Evolutionary conservation across 805 yeast species (phyloP).

Genomic region (Ogataea haglerorum): DNA sequence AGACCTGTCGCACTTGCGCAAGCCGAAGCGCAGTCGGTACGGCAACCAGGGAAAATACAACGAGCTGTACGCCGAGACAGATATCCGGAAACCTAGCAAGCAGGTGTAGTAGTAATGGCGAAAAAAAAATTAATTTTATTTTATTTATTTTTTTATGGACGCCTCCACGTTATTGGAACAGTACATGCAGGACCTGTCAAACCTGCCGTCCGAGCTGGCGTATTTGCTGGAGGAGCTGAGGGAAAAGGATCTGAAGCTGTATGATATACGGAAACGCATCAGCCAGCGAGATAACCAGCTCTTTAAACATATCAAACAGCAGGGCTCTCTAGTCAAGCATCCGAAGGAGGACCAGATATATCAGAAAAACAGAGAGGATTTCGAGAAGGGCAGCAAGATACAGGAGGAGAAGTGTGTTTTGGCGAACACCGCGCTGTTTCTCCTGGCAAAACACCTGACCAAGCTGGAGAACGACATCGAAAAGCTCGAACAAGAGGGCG

Average conservation of each 20-base stretch:
- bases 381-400: slow-evolving; percentile 51
- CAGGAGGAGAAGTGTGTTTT: slow-evolving; percentile 77
- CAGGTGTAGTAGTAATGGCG: slow-evolving; percentile 8
- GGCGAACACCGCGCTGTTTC: slow-evolving; percentile 79
- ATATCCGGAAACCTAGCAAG: slow-evolving; percentile 29
- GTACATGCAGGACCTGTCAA: slow-evolving; percentile 59
- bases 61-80: slow-evolving; percentile 27
- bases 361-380: slow-evolving; percentile 66
- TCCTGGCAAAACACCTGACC: slow-evolving; percentile 70
- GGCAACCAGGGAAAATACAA: slow-evolving; percentile 32
- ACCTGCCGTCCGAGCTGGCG: slow-evolving; percentile 82
- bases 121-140: neutral
- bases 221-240: slow-evolving; percentile 77
- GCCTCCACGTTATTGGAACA: slow-evolving; percentile 82
- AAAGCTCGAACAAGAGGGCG: slow-evolving; percentile 76
- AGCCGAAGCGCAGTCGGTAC: slow-evolving; percentile 33
- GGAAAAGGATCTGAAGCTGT: slow-evolving; percentile 60
- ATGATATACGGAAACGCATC: slow-evolving; percentile 63
- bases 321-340: slow-evolving; percentile 76
- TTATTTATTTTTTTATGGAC: slow-evolving; percentile 52
- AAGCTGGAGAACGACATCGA: slow-evolving; percentile 73
- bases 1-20: slow-evolving; percentile 45
- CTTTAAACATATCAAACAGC: slow-evolving; percentile 76
- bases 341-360: slow-evolving; percentile 74
- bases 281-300: slow-evolving; percentile 73